Percentiles rank a stretch among this genome's conserved stretches.
Conservation (phyloP, 805 yeast genomes). For the Candida stauntonica region DNA sequence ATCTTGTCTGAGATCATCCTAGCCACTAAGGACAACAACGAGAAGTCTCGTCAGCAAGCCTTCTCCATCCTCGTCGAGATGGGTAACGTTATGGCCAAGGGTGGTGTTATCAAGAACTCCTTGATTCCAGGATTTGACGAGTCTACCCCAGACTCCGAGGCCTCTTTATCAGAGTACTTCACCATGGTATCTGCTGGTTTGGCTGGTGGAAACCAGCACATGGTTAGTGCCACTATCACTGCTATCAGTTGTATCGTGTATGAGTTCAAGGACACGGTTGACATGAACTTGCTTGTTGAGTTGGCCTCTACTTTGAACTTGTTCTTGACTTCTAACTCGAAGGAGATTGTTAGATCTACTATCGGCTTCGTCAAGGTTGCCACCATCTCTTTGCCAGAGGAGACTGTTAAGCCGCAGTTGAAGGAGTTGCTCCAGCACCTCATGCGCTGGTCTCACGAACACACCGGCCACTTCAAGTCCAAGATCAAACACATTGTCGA, state of each 20-base stretch:
- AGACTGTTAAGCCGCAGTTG: slow-evolving; percentile 62
- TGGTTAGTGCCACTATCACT: slow-evolving; percentile 95
- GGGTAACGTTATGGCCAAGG: slow-evolving; percentile 69
- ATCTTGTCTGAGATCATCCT: slow-evolving; percentile 83
- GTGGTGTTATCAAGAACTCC: slow-evolving; percentile 63
- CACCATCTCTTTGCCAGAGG: slow-evolving; percentile 76
- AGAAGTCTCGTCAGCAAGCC: slow-evolving; percentile 80
- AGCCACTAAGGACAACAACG: slow-evolving; percentile 89
- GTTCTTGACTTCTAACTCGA: slow-evolving; percentile 82
- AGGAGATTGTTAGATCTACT: slow-evolving; percentile 92
- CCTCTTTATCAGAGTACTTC: slow-evolving; percentile 76
- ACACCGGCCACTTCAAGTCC: slow-evolving; percentile 89
- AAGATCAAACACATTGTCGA: slow-evolving; percentile 92
- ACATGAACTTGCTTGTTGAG: slow-evolving; percentile 59
- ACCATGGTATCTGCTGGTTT: slow-evolving; percentile 95
- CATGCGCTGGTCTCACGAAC: slow-evolving; percentile 92
- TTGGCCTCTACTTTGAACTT: slow-evolving; percentile 82
- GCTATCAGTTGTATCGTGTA: slow-evolving; percentile 82
- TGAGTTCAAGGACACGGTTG: slow-evolving; percentile 72
- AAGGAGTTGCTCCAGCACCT: slow-evolving; percentile 63
- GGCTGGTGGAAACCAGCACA: slow-evolving; percentile 89
- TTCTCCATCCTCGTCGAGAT: slow-evolving; percentile 70
- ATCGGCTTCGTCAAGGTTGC: slow-evolving; percentile 93
- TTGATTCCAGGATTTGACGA: slow-evolving; percentile 64
- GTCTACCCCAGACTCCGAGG: slow-evolving; percentile 56